phyloP scores from a whole-genome alignment of 2,329 filamentous ascomycete species.

The Stemphylium beticola region DNA sequence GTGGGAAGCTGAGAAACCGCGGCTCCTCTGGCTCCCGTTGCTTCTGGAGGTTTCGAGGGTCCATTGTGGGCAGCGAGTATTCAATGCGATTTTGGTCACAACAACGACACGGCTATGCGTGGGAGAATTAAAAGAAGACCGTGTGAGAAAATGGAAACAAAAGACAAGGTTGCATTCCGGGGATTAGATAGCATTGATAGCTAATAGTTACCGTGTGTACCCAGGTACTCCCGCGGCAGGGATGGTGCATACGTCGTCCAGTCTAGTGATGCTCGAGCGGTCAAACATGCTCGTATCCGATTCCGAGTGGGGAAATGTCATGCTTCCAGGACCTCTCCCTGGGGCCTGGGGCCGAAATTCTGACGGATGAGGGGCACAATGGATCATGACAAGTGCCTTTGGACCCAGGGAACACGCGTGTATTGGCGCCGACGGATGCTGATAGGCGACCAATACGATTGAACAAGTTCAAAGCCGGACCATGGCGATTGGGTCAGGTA shows the following conservation, averaged over 20 bases:
- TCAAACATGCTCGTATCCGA: conserved; percentile 20
- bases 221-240: conserved; percentile 27
- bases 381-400: conserved; percentile 22
- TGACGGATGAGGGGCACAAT: conserved; percentile 26
- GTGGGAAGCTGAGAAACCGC: conserved; percentile 63
- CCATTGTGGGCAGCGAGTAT: conserved; percentile 35
- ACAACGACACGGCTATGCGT: not conserved
- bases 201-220: conserved; percentile 26
- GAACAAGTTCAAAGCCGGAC: conserved; percentile 22
- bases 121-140: not conserved
- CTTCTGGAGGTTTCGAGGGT: conserved; percentile 45
- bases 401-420: conserved; percentile 16
- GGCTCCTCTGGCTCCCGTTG: conserved; percentile 47
- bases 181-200: conserved; percentile 30
- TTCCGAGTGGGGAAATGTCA: conserved; percentile 24
- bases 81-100: not conserved
- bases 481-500: conserved; percentile 21
- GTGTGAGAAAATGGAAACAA: conserved; percentile 1
- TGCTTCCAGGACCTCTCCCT: conserved; percentile 16
- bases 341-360: conserved; percentile 20
- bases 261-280: conserved; percentile 25
- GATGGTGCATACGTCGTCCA: conserved; percentile 21
- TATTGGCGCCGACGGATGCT: conserved; percentile 15
- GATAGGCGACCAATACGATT: conserved; percentile 33
- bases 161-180: conserved; percentile 13